phyloP scores from a whole-genome alignment of 306 rosid genomes.

The Benincasa hispida region DNA sequence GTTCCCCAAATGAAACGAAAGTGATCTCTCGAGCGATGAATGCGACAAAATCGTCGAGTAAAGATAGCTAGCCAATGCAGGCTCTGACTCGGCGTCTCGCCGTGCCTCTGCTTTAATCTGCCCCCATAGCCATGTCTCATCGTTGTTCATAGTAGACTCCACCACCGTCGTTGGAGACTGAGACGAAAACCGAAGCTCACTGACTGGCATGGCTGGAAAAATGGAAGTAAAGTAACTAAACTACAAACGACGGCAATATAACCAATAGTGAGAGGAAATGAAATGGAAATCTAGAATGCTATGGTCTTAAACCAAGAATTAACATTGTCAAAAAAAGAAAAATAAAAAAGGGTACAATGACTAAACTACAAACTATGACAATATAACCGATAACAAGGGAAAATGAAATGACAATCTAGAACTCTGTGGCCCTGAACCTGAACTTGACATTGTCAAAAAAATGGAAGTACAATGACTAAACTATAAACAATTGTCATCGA shows the following conservation, averaged over 20 bases:
- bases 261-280: not conserved
- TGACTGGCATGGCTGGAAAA: constrained; percentile 38
- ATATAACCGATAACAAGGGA: no score
- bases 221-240: not conserved
- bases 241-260: not conserved
- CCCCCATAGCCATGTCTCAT: constrained; percentile 56
- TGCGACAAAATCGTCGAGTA: constrained; percentile 86
- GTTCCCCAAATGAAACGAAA: constrained; percentile 80
- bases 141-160: constrained; percentile 17
- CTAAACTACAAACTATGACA: no score
- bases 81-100: constrained; percentile 82
- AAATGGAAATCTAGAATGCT: not conserved
- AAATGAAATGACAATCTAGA: no score
- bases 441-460: no score
- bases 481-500: no score
- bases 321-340: not conserved
- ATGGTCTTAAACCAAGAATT: not conserved
- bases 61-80: constrained; percentile 85
- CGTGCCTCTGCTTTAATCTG: constrained; percentile 82
- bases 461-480: no score
- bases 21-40: constrained; percentile 61
- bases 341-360: no score
- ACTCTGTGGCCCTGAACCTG: no score
- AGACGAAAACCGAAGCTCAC: constrained; percentile 23
- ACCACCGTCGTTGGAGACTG: constrained; percentile 15